Evolutionary conservation across 2,329 filamentous ascomycete species (phyloP).

Genomic region (Tolypocladium ophioglossoides): DNA sequence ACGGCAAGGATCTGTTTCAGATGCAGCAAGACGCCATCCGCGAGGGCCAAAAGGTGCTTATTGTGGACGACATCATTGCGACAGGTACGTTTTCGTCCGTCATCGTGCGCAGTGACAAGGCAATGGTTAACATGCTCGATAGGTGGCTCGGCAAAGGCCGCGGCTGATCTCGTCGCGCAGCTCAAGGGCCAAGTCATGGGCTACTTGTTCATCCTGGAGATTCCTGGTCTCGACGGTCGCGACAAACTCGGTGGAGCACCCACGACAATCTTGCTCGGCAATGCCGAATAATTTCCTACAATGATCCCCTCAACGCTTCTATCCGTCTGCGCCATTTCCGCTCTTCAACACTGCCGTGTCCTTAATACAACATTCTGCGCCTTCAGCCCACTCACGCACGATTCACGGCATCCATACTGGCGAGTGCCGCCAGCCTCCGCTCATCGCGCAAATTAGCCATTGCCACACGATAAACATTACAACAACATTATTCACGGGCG

Average conservation of each 20-base stretch:
- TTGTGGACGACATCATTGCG: conserved; percentile 97
- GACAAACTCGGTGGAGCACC: conserved; percentile 74
- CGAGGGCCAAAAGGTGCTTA: conserved; percentile 76
- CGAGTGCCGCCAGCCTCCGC: background rate
- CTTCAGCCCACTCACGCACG: background rate
- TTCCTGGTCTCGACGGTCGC: conserved; percentile 84
- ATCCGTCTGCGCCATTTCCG: background rate
- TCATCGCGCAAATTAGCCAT: background rate
- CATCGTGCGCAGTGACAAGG: background rate
- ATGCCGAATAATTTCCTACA: conserved; percentile 19
- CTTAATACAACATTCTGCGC: background rate
- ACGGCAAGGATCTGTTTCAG: conserved; percentile 90
- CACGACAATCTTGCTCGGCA: conserved; percentile 69
- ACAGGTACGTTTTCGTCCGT: conserved; percentile 56
- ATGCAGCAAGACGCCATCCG: conserved; percentile 83
- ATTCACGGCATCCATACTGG: background rate
- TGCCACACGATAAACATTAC: background rate
- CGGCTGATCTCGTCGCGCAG: conserved; percentile 75
- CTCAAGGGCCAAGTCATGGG: conserved; percentile 78
- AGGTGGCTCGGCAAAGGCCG: conserved; percentile 89
- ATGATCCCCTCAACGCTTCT: background rate
- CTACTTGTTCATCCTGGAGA: conserved; percentile 91
- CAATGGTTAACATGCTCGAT: conserved; percentile 4
- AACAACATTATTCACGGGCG: background rate
- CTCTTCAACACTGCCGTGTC: background rate